phyloP scores from a whole-genome alignment of 352 stramenopile species.

The Pythium myriotylum region DNA sequence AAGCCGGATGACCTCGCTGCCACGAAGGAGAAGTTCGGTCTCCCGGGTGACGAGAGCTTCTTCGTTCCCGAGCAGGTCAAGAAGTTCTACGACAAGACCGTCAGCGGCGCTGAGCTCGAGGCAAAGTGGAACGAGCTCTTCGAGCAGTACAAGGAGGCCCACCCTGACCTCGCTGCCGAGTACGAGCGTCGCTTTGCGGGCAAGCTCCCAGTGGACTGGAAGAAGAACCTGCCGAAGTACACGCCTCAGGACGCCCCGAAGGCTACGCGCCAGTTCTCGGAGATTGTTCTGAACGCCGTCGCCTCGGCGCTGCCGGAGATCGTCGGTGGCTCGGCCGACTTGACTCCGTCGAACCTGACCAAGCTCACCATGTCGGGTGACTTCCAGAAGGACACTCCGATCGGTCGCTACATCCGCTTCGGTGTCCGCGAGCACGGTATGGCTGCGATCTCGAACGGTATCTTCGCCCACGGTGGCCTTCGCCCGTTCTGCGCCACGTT shows the following conservation, averaged over 20 bases:
- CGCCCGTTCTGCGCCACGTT: conserved; percentile 99
- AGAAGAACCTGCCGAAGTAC: conserved; percentile 92
- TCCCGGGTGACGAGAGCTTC: conserved; percentile 94
- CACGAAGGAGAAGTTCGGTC: conserved; percentile 92
- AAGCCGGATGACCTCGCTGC: conserved; percentile 92
- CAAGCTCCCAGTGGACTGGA: conserved; percentile 92
- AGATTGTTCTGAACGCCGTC: conserved; percentile 95
- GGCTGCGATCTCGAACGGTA: conserved; percentile 97
- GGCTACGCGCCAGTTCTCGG: conserved; percentile 95
- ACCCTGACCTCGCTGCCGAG: conserved; percentile 94
- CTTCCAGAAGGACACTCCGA: conserved; percentile 97
- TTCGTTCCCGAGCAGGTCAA: conserved; percentile 93
- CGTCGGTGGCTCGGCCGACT: conserved; percentile 97
- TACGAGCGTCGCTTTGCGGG: conserved; percentile 93
- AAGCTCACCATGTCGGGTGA: conserved; percentile 94
- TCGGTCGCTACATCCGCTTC: conserved; percentile 97
- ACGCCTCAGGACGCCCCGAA: conserved; percentile 84
- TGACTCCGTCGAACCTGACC: conserved; percentile 98
- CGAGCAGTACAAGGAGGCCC: conserved; percentile 84
- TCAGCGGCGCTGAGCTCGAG: conserved; percentile 68
- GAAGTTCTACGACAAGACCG: conserved; percentile 89
- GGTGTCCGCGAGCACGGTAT: conserved; percentile 99
- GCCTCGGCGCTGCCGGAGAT: conserved; percentile 94
- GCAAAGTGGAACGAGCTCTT: conserved; percentile 93
- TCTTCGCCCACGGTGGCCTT: conserved; percentile 97